phyloP scores from a whole-genome alignment of 306 rosid species.

The Malus domestica region DNA sequence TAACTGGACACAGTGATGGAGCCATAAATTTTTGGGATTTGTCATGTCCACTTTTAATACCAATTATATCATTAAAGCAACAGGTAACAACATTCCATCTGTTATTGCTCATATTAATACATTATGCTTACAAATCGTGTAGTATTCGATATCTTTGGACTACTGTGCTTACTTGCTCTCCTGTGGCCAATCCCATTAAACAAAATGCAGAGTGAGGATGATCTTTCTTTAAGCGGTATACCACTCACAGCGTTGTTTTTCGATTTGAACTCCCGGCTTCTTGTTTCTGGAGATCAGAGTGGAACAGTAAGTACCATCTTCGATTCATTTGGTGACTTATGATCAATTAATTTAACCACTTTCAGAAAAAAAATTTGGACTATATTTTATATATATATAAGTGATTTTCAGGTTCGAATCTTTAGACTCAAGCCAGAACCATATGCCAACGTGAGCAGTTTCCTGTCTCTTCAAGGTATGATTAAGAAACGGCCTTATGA shows the following conservation, averaged over 20 bases:
- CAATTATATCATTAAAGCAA: conserved; percentile 62
- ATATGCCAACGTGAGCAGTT: conserved; percentile 43
- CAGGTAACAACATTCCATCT: conserved; percentile 42
- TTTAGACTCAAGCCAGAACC: conserved; percentile 78
- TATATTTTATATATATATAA: conserved; percentile 3
- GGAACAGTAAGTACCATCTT: conserved; percentile 58
- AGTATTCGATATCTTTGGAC: neutral
- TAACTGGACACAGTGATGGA: conserved; percentile 82
- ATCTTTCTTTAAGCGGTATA: conserved; percentile 60
- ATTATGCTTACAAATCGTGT: neutral
- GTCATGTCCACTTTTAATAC: conserved; percentile 55
- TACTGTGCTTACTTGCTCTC: neutral
- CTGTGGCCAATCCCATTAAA: neutral
- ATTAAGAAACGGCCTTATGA: conserved; percentile 6
- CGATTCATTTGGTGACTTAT: neutral
- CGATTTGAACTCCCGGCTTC: conserved; percentile 39
- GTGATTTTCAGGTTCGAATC: conserved; percentile 57
- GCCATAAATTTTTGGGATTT: conserved; percentile 80
- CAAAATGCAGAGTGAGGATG: conserved; percentile 68
- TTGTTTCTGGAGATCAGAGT: conserved; percentile 84
- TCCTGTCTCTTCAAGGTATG: conserved; percentile 72
- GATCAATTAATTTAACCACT: neutral
- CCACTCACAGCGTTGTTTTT: conserved; percentile 66
- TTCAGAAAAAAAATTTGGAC: neutral
- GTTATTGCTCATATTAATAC: neutral